Conservation (phyloP, 140 eudicot genomes). For the Anethum foeniculum region DNA sequence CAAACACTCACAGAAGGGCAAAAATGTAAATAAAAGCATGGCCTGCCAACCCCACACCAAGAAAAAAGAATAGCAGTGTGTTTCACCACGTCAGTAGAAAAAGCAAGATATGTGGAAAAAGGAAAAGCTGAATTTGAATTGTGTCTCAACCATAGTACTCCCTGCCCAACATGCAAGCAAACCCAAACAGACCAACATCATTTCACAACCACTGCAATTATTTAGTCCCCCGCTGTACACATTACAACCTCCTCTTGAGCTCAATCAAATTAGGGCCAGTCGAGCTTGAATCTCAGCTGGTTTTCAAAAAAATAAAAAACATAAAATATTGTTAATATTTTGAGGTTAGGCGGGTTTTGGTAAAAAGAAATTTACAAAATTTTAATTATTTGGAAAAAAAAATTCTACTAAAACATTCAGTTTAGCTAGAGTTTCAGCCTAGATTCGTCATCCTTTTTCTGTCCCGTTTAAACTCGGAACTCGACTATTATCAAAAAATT, state of each 20-base stretch:
- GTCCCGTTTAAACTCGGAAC: too few relatives aligned
- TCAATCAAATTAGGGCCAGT: neutral
- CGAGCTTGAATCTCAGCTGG: too few relatives aligned
- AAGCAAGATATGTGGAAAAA: neutral
- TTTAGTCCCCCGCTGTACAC: slow-evolving; percentile 4
- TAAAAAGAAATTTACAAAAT: too few relatives aligned
- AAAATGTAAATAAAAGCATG: neutral
- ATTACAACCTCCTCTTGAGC: neutral
- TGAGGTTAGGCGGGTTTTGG: too few relatives aligned
- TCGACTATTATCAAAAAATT: too few relatives aligned
- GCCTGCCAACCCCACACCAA: neutral
- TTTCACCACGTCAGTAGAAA: slow-evolving; percentile 1
- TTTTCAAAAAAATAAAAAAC: too few relatives aligned
- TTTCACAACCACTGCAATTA: slow-evolving; percentile 12
- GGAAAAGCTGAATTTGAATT: slow-evolving; percentile 16
- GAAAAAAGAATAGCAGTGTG: neutral
- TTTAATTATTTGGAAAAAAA: too few relatives aligned
- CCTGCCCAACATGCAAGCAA: neutral
- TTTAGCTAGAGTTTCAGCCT: too few relatives aligned
- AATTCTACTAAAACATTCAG: too few relatives aligned
- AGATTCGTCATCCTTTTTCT: too few relatives aligned
- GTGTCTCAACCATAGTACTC: neutral
- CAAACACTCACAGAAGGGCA: neutral
- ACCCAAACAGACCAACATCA: neutral
- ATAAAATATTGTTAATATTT: too few relatives aligned